Conservation (phyloP, 345 rosid genomes). For the Dimocarpus longan region DNA sequence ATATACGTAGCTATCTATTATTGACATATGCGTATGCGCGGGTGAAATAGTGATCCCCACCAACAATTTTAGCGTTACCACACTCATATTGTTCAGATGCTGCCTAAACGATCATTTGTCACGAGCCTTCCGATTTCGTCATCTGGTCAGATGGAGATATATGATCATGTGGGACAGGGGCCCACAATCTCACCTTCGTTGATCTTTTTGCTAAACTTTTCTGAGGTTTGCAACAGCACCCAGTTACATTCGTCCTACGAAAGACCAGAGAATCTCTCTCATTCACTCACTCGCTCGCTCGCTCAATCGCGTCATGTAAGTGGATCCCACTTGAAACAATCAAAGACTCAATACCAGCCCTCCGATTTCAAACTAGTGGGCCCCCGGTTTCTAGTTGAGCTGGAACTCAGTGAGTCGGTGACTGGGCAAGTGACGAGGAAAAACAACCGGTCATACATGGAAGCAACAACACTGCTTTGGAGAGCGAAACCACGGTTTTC, state of each 20-base stretch:
- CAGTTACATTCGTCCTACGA: background rate
- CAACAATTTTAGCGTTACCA: too few species aligned
- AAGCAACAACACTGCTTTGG: constrained; percentile 45
- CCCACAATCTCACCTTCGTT: constrained; percentile 2
- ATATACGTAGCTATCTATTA: too few species aligned
- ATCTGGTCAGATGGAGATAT: constrained; percentile 1
- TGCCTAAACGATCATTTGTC: background rate
- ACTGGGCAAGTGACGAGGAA: background rate
- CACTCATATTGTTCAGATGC: background rate
- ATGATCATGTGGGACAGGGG: background rate
- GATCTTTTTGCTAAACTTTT: background rate
- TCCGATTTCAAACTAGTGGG: background rate
- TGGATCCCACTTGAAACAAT: background rate
- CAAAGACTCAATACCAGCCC: background rate
- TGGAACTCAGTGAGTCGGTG: constrained; percentile 14
- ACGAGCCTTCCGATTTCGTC: background rate
- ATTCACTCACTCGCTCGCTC: background rate
- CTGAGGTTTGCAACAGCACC: background rate
- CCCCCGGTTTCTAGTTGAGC: background rate
- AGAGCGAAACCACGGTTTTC: constrained; percentile 76
- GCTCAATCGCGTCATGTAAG: too few species aligned
- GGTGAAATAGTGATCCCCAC: too few species aligned
- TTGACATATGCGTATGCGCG: too few species aligned
- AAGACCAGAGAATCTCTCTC: background rate
- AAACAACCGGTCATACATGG: background rate